phyloP scores from a whole-genome alignment of 495 filamentous ascomycete genomes.

The Lasiosphaeria miniovina region DNA sequence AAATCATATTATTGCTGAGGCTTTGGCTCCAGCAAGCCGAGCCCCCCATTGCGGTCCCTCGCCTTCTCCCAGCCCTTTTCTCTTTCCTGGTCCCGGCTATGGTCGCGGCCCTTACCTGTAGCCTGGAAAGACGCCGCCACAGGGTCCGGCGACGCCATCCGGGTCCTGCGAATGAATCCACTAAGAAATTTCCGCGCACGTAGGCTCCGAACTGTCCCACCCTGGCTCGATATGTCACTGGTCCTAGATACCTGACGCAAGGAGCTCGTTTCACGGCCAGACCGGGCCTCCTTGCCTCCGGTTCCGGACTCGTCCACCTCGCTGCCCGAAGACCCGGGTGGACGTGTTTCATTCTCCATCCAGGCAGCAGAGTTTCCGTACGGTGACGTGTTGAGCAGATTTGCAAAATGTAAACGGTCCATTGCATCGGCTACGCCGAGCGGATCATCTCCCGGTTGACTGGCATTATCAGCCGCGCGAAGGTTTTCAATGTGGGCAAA shows the following conservation, averaged over 20 bases:
- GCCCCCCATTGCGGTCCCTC: constrained; percentile 22
- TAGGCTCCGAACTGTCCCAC: constrained; percentile 37
- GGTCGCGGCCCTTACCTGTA: constrained; percentile 3
- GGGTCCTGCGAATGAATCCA: constrained; percentile 44
- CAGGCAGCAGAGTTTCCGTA: constrained; percentile 32
- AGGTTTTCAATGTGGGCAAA: constrained; percentile 28
- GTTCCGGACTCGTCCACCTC: constrained; percentile 40
- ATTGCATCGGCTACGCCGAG: constrained; percentile 71
- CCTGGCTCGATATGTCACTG: constrained; percentile 30
- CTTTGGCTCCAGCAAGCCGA: not conserved
- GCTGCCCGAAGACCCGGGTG: constrained; percentile 48
- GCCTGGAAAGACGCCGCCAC: constrained; percentile 10
- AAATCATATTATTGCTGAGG: not conserved
- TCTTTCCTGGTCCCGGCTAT: constrained; percentile 24
- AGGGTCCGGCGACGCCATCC: constrained; percentile 29
- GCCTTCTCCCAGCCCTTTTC: constrained; percentile 35
- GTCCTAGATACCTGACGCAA: constrained; percentile 39
- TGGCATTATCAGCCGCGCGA: constrained; percentile 58
- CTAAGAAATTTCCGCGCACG: constrained; percentile 46
- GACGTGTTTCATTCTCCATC: constrained; percentile 35
- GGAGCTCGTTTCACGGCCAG: constrained; percentile 40
- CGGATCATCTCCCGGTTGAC: constrained; percentile 56
- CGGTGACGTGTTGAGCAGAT: constrained; percentile 30
- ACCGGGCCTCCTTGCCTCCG: constrained; percentile 32
- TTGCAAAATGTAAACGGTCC: constrained; percentile 58